Base-by-base conservation (phyloP, 2,329 filamentous ascomycete genomes). In the Sporothrix humicola region DNA sequence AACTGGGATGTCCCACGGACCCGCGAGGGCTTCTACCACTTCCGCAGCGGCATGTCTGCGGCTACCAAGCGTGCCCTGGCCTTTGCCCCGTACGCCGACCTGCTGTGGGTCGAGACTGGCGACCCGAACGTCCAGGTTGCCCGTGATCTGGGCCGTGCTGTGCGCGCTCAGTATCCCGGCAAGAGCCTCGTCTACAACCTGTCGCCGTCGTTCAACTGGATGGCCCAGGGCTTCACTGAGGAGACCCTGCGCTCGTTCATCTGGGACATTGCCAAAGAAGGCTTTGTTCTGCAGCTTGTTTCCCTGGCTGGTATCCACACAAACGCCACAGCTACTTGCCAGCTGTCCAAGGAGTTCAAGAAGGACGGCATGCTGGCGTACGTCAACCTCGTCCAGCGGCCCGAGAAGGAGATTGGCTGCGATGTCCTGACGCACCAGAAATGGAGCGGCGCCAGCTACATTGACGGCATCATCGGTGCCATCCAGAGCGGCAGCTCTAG, bases 191-290 rank as follows among this genome's bases (percentile, higher is more conserved):
- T 98, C 0, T 99, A 99, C 85, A 99, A 99, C 84, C 88, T 99
- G 1, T 95, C 92, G 4, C 96, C 96, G 0, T 97, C 93, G 9
- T 99, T 99, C 88, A 98, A 99, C 86, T 99, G 96, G 96, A 96
- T 97, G 90, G 90, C 90, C 12, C 95, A 98, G 81, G 96, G 95
- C 44, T 99, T 98, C 83, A 91, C 89, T 2, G 90, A 94, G 76
- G 90, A 90, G 75, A 91, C 92, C 6, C 87, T 99, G 72, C 94
- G 92, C 84, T 94, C 89, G 6, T 99, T 99, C 82, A 93, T 99
- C 78, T 98, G 95, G 95, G 95, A 98, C 81, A 90, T 99, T 77
- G 96, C 95, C 9, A 90, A 91, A 80, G 92, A 98, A 78, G 95
- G 95, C 74, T 95, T 91, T 80, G 89, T 90, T 10, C 82, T 92